These are phyloP conservation scores for Wallacemonas sp. DNA, from an alignment of 208 protist species.

Conservation along the genomic window DNA sequence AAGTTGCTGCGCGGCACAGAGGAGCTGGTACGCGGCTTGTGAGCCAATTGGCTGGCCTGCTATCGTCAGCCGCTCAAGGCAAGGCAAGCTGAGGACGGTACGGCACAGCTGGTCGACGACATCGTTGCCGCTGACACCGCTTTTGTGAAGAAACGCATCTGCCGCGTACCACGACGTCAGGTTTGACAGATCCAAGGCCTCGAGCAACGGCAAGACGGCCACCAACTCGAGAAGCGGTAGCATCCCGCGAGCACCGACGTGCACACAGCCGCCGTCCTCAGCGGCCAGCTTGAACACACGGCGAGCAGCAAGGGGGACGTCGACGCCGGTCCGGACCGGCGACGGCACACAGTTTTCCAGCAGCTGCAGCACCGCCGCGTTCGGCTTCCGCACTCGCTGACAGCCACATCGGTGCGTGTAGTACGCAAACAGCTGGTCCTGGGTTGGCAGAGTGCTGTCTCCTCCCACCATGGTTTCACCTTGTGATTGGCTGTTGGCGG, in stretches of 20 bases:
- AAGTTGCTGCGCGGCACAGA: slow-evolving; percentile 26
- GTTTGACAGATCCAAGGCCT: slow-evolving; percentile 61
- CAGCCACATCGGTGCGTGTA: slow-evolving; percentile 63
- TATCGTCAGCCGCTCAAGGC: slow-evolving; percentile 45
- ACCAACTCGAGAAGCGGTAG: slow-evolving; percentile 63
- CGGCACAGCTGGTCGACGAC: slow-evolving; percentile 47
- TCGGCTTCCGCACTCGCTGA: slow-evolving; percentile 54
- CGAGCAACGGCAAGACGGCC: slow-evolving; percentile 52
- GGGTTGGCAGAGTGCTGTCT: slow-evolving; percentile 27
- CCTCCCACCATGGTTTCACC: slow-evolving; percentile 1
- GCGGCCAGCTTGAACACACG: slow-evolving; percentile 26
- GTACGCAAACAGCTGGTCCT: slow-evolving; percentile 74
- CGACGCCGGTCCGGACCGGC: slow-evolving; percentile 21
- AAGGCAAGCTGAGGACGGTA: slow-evolving; percentile 31
- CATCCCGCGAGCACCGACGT: slow-evolving; percentile 67
- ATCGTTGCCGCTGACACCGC: slow-evolving; percentile 49
- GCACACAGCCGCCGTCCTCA: slow-evolving; percentile 18
- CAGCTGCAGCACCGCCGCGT: slow-evolving; percentile 44
- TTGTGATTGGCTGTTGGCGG: too few relatives aligned
- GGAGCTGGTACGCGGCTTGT: slow-evolving; percentile 41
- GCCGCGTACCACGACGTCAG: slow-evolving; percentile 55
- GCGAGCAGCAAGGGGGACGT: slow-evolving; percentile 31
- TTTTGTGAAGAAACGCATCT: slow-evolving; percentile 29
- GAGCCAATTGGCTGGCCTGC: slow-evolving; percentile 52
- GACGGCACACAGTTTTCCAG: slow-evolving; percentile 53